These are phyloP conservation scores for Hypoxylon fuscum DNA, from an alignment of 495 filamentous ascomycete genomes.

Conservation along the genomic window DNA sequence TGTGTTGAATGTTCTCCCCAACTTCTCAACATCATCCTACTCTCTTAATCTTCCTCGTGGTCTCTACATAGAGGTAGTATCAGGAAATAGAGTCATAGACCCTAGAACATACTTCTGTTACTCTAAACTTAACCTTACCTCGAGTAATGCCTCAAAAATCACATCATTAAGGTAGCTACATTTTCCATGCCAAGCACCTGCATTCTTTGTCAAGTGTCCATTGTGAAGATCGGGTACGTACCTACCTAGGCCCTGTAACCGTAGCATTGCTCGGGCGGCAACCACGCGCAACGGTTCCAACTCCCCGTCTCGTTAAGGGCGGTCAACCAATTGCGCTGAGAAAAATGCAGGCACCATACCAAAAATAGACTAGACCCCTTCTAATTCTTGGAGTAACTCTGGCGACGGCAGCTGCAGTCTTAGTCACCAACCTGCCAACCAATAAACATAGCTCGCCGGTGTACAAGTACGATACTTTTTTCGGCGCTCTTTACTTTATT, in stretches of 20 bases:
- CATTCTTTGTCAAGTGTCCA: background rate
- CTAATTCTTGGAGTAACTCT: slow-evolving; percentile 37
- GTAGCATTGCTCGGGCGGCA: slow-evolving; percentile 20
- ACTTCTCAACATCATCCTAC: too few relatives aligned
- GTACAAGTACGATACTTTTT: slow-evolving; percentile 14
- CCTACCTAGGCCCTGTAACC: background rate
- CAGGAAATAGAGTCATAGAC: too few relatives aligned
- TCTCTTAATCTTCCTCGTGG: too few relatives aligned
- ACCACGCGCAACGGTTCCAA: slow-evolving; percentile 13
- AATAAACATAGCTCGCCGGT: slow-evolving; percentile 26
- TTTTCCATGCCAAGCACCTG: too few relatives aligned
- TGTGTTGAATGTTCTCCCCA: too few relatives aligned
- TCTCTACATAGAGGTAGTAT: too few relatives aligned
- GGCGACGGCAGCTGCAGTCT: slow-evolving; percentile 29
- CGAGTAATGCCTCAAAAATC: too few relatives aligned
- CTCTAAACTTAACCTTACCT: too few relatives aligned
- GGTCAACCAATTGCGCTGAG: slow-evolving; percentile 19
- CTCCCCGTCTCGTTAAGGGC: slow-evolving; percentile 12
- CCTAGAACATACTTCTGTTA: too few relatives aligned
- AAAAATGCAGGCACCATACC: slow-evolving; percentile 14
- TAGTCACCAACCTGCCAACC: slow-evolving; percentile 23
- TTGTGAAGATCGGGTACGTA: background rate
- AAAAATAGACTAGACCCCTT: slow-evolving; percentile 16
- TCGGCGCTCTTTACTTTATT: slow-evolving; percentile 20
- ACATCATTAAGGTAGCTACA: too few relatives aligned